A percentile compares a stretch with the other conserved stretches of the same genome.
These are phyloP conservation scores for Tuber microsphaerosporum DNA, from an alignment of 495 filamentous ascomycete species.

Conservation along the genomic window DNA sequence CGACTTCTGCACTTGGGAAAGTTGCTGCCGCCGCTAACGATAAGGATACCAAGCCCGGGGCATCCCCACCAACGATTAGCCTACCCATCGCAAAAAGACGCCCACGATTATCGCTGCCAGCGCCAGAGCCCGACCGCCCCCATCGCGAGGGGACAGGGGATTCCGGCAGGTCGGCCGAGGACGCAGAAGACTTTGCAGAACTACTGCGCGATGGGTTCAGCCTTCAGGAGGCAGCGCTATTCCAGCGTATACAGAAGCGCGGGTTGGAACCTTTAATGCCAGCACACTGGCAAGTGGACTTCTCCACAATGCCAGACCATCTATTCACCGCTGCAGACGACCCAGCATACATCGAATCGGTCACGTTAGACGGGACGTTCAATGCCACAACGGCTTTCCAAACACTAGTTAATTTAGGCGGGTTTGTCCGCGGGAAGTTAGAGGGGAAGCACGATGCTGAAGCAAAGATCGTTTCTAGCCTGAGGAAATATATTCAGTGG, in stretches of 20 bases:
- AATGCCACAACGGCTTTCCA: constrained; percentile 36
- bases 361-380: constrained; percentile 38
- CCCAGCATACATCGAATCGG: constrained; percentile 48
- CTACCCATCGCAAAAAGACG: constrained; percentile 24
- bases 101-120: constrained; percentile 19
- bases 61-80: constrained; percentile 6
- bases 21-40: not conserved
- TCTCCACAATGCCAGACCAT: constrained; percentile 52
- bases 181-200: constrained; percentile 23
- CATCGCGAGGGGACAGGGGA: constrained; percentile 15
- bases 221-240: constrained; percentile 50
- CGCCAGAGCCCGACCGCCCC: constrained; percentile 13
- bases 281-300: constrained; percentile 54
- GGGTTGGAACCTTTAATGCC: constrained; percentile 57
- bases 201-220: constrained; percentile 35
- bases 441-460: constrained; percentile 33
- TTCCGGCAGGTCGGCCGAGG: constrained; percentile 16
- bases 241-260: constrained; percentile 52
- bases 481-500: constrained; percentile 39
- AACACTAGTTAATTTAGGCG: constrained; percentile 33
- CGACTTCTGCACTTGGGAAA: not conserved
- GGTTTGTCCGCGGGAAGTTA: constrained; percentile 28
- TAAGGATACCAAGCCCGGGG: not conserved
- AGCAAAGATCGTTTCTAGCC: constrained; percentile 15
- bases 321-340: constrained; percentile 50